These are phyloP conservation scores for Pseudopithomyces maydicus DNA, from an alignment of 2,329 filamentous ascomycete species.

Conservation along the genomic window DNA sequence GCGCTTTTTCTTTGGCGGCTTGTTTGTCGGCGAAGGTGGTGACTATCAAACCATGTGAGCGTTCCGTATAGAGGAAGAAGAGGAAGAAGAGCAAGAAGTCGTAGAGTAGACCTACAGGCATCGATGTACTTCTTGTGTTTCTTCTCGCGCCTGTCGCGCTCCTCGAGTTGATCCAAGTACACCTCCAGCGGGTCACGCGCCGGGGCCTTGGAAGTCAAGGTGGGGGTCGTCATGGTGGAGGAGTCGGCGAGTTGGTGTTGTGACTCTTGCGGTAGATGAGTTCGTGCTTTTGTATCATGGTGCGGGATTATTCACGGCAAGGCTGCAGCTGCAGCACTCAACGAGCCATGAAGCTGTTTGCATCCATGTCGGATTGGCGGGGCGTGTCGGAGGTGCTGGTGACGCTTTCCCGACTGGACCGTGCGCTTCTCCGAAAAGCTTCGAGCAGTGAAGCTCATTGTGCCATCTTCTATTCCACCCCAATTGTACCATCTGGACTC, in stretches of 20 bases:
- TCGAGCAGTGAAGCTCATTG: not conserved
- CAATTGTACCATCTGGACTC: not conserved
- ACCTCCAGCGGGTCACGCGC: slow-evolving; percentile 75
- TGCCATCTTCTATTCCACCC: not conserved
- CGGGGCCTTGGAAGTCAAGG: not conserved
- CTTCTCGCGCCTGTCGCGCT: slow-evolving; percentile 71
- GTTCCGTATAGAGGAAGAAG: not conserved
- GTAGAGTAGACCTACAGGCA: slow-evolving; percentile 65
- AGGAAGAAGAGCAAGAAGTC: accelerated
- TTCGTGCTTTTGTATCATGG: slow-evolving; percentile 22
- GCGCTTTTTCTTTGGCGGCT: slow-evolving; percentile 37
- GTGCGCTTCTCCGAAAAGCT: slow-evolving; percentile 3
- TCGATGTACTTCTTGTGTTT: slow-evolving; percentile 72
- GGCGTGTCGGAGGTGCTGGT: slow-evolving; percentile 18
- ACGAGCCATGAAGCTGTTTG: slow-evolving; percentile 11
- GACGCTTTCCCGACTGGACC: slow-evolving; percentile 15
- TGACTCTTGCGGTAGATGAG: slow-evolving; percentile 1
- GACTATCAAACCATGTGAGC: slow-evolving; percentile 37
- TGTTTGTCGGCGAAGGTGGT: slow-evolving; percentile 54
- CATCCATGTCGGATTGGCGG: slow-evolving; percentile 12
- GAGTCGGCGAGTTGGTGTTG: slow-evolving; percentile 8
- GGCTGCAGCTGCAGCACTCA: slow-evolving; percentile 16
- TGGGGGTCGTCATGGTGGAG: slow-evolving; percentile 51
- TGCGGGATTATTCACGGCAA: slow-evolving; percentile 17
- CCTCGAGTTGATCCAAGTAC: slow-evolving; percentile 75